Base-by-base conservation (phyloP, 768 basidiomycete genomes). In the Termitomyces bulborhizus region DNA sequence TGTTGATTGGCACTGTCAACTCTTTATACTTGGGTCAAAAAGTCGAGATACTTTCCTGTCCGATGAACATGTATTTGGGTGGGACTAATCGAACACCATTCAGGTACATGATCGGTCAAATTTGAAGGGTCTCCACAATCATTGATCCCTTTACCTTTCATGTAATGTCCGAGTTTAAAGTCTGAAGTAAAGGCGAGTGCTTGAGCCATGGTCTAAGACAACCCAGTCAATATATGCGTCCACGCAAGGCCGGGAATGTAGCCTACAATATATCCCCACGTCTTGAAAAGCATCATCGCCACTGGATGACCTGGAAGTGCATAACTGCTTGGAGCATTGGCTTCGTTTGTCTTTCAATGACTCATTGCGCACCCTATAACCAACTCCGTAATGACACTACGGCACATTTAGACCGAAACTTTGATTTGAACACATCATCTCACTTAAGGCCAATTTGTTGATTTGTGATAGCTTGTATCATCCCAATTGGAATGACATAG, bases 281-380 rank as follows among this genome's bases (percentile, higher is more conserved):
- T 87, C 78, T 89, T 91, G 79, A 91, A 90, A 72, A 91, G 72
- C 89, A 91, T 90, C 77, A 83, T 88, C 0, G 90, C 89, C 53
- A 90, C 66, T 7, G 90, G 87, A 13, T 80, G 80, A 4, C 90
- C 90, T 16, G 90, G 90, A 44, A 89, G 76, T 26, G 78, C 82
- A 60, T 90, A 91, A 76, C 72, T 85, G 29, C 18, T 31, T 21
- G 37, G 39, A 29, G 3, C 4, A 39, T 48, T 9, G 53, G 34
- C 18, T 18, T 36, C 18, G 5, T 44, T n/a, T n/a, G 15, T 34
- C 7, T 9, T 27, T 32, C 18, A 27, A 18, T 26, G 18, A 11
- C 11, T 39, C 1, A 32, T 39, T 40, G 16, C 83, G 85, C 81
- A 5, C 57, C 90, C 90, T 29, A 90, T 83, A 55, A 92, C 81